Evolutionary conservation across 768 basidiomycete species (phyloP).

Genomic region (Calvatia gigantea): DNA sequence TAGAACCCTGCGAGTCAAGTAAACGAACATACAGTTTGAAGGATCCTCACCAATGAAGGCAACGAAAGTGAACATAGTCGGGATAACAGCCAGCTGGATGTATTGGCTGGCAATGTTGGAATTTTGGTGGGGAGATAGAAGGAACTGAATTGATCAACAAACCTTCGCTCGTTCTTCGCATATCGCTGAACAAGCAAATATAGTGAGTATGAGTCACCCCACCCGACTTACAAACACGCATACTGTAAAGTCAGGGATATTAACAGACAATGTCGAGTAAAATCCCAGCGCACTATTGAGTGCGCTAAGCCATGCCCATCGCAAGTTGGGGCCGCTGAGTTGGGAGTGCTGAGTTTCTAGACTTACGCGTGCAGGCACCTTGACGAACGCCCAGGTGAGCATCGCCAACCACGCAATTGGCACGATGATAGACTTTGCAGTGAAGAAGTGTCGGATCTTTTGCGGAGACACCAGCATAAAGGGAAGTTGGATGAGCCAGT

Average conservation of each 20-base stretch:
- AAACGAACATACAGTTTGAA: background rate
- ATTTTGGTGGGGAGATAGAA: background rate
- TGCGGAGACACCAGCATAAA: constrained; percentile 77
- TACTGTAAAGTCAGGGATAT: constrained; percentile 82
- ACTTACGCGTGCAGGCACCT: constrained; percentile 58
- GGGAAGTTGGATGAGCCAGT: constrained; percentile 75
- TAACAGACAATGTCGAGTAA: constrained; percentile 70
- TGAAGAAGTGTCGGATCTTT: constrained; percentile 72
- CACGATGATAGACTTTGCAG: constrained; percentile 62
- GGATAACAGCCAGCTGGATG: constrained; percentile 73
- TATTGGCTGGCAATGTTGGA: constrained; percentile 49
- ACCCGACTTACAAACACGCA: background rate
- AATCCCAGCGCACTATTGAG: constrained; percentile 76
- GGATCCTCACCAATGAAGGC: constrained; percentile 55
- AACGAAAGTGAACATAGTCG: constrained; percentile 69
- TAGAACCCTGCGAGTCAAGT: constrained; percentile 11
- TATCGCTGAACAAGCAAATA: constrained; percentile 49
- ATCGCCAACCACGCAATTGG: constrained; percentile 67
- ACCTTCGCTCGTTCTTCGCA: constrained; percentile 65
- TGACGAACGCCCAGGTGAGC: constrained; percentile 76
- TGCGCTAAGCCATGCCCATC: constrained; percentile 79
- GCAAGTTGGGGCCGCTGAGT: constrained; percentile 48
- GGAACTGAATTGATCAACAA: constrained; percentile 18
- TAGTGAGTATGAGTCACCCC: background rate
- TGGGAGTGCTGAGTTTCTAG: constrained; percentile 50